Conservation (phyloP, 75 land plant species). For the Cunninghamia lanceolata region DNA sequence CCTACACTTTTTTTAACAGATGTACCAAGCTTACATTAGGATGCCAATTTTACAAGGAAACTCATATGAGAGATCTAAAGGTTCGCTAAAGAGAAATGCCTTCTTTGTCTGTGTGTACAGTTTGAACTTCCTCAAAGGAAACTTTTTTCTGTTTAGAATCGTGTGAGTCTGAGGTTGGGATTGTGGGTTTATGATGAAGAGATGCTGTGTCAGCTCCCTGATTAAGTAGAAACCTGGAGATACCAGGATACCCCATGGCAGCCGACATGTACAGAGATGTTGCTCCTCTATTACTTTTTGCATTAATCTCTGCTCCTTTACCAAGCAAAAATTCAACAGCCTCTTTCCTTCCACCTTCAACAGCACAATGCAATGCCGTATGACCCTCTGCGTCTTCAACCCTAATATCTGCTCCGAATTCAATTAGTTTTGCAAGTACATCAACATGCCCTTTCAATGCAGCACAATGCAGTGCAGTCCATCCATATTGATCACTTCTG, state of each 20-base stretch:
- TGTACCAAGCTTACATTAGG: background rate
- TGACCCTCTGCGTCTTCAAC: slow-evolving; percentile 56
- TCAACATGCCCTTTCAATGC: slow-evolving; percentile 67
- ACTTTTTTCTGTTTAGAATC: slow-evolving; percentile 2
- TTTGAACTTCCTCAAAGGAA: background rate
- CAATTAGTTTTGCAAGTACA: slow-evolving; percentile 33
- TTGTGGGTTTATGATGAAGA: background rate
- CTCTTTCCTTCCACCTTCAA: slow-evolving; percentile 54
- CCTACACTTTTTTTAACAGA: background rate
- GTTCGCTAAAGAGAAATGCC: background rate
- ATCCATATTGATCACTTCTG: slow-evolving; percentile 57
- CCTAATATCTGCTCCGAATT: slow-evolving; percentile 34
- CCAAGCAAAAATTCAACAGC: slow-evolving; percentile 43
- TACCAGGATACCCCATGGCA: slow-evolving; percentile 40
- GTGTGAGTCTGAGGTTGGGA: background rate
- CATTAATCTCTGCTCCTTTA: slow-evolving; percentile 55
- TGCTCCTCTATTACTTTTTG: slow-evolving; percentile 41
- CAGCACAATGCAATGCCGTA: slow-evolving; percentile 70
- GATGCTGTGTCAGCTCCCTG: slow-evolving; percentile 24
- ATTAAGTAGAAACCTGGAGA: slow-evolving; percentile 31
- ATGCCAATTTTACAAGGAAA: background rate
- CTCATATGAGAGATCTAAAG: background rate
- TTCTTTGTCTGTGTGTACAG: background rate
- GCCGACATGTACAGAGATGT: slow-evolving; percentile 63
- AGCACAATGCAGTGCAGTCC: slow-evolving; percentile 69